phyloP scores from a whole-genome alignment of 345 rosid genomes.

The Acer saccharum region DNA sequence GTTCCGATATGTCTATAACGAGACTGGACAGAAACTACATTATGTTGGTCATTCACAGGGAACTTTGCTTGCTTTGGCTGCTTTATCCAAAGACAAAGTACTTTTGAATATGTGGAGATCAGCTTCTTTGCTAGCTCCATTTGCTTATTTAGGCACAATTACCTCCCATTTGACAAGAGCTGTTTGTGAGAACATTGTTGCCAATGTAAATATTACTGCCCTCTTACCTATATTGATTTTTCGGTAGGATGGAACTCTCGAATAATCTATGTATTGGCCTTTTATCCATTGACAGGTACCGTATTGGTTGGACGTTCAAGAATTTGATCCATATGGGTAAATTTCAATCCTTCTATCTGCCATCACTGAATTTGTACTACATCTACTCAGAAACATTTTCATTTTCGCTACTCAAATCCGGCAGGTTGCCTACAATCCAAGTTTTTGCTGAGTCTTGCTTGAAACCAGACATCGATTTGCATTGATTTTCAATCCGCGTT shows the following conservation, averaged over 20 bases:
- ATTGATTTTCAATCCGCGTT: constrained; percentile 34
- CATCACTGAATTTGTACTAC: neutral
- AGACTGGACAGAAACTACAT: constrained; percentile 50
- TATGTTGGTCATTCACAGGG: constrained; percentile 63
- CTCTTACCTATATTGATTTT: neutral
- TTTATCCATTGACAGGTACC: constrained; percentile 14
- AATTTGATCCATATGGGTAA: constrained; percentile 48
- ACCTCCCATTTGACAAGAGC: constrained; percentile 38
- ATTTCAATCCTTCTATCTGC: neutral
- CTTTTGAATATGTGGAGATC: constrained; percentile 47
- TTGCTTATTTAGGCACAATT: constrained; percentile 41
- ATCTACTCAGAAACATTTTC: neutral
- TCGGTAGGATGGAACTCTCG: constrained; percentile 14
- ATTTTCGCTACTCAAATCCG: neutral
- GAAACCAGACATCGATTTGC: constrained; percentile 40
- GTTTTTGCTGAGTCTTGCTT: constrained; percentile 34
- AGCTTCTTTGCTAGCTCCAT: constrained; percentile 47
- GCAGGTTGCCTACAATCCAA: constrained; percentile 32
- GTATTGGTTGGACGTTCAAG: constrained; percentile 33
- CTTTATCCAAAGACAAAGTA: constrained; percentile 41
- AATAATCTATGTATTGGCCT: neutral
- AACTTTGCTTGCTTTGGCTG: constrained; percentile 54
- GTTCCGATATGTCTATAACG: constrained; percentile 38
- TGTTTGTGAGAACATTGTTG: constrained; percentile 31
- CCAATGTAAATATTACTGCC: neutral